Evolutionary conservation across 176 grass and related monocot species (phyloP), one percentile per base, ranked within the genome.

Genomic region (Pharus latifolius): DNA sequence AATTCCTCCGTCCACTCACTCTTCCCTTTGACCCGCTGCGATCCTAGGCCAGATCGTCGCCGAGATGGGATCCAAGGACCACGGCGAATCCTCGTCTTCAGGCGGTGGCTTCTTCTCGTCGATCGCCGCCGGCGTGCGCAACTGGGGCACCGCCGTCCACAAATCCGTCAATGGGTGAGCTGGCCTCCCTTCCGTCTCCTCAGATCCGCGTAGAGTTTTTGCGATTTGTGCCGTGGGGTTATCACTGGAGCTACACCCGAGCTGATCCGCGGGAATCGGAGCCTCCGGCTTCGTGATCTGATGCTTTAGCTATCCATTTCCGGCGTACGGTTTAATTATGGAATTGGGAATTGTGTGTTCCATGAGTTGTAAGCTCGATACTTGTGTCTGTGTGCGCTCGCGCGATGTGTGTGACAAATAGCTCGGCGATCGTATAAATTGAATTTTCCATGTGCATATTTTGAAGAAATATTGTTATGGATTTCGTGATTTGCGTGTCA

Each of bases 91-190:
- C 17, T 48, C 69, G n/a, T 63, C 80, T 10, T 83, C 69, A 1
- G 85, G 70, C 32, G 57, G 56, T 30, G 62, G 70, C 60, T 88
- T 94, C 63, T 91, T 99, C 69, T 83, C 79, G 2, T 72, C 79
- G 49, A 69, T 95, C n/a, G 48, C 82, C 48, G 69, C 70, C 14
- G 69, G 69, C 47, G 47, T 97, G 56, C 83, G 71, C 63, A 91
- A 58, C 76, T 94, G 32, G 82, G 76, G 95, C 26, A 86, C 16
- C 9, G 87, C 87, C 72, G 70, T 99, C 41, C 87, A 88, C 47
- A 99, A 94, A 62, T 94, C 95, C 5, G 90, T 99, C 48, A 99
- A 99, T 78, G 95, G 95, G 95, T 99, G 65, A 74, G 57, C 25
- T 50, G 12, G 24, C 15, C 34, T 63, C 14, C 16, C 52, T 4